These are phyloP conservation scores for Nakazawaea sp. DNA, from an alignment of 805 yeast genomes.

Conservation along the genomic window DNA sequence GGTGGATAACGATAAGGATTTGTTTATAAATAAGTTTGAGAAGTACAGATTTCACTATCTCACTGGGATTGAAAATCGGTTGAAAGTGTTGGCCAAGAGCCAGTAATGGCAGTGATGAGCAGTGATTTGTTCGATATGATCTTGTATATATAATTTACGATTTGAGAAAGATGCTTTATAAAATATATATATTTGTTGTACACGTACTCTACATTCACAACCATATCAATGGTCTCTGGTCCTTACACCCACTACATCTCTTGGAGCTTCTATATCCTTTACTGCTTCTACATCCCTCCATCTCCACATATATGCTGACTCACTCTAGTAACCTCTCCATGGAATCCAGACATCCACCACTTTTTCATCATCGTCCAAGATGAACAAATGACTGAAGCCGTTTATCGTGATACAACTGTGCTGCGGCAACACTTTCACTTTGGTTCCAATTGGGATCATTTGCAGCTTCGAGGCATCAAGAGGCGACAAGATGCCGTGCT, in stretches of 20 bases:
- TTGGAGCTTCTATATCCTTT: too few relatives aligned
- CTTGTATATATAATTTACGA: neutral
- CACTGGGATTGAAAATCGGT: slow-evolving; percentile 5
- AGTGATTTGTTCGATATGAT: neutral
- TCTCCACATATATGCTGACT: too few relatives aligned
- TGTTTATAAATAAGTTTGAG: slow-evolving; percentile 7
- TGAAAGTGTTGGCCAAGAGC: slow-evolving; percentile 4
- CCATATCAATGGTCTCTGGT: too few relatives aligned
- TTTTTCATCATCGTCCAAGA: slow-evolving; percentile 39
- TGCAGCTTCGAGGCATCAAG: slow-evolving; percentile 18
- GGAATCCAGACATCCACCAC: slow-evolving; percentile 65
- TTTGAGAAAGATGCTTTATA: neutral
- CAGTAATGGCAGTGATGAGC: neutral
- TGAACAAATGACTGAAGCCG: slow-evolving; percentile 49
- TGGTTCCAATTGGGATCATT: slow-evolving; percentile 47
- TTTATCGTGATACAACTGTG: slow-evolving; percentile 71
- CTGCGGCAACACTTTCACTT: slow-evolving; percentile 54
- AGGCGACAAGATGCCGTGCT: slow-evolving; percentile 70
- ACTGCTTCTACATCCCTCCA: too few relatives aligned
- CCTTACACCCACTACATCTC: too few relatives aligned
- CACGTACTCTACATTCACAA: too few relatives aligned
- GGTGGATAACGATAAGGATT: slow-evolving; percentile 2
- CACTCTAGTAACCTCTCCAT: slow-evolving; percentile 44
- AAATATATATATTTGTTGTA: too few relatives aligned
- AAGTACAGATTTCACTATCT: slow-evolving; percentile 6